phyloP scores from a whole-genome alignment of 2,329 filamentous ascomycete genomes.

The Raffaelea ambrosiae region DNA sequence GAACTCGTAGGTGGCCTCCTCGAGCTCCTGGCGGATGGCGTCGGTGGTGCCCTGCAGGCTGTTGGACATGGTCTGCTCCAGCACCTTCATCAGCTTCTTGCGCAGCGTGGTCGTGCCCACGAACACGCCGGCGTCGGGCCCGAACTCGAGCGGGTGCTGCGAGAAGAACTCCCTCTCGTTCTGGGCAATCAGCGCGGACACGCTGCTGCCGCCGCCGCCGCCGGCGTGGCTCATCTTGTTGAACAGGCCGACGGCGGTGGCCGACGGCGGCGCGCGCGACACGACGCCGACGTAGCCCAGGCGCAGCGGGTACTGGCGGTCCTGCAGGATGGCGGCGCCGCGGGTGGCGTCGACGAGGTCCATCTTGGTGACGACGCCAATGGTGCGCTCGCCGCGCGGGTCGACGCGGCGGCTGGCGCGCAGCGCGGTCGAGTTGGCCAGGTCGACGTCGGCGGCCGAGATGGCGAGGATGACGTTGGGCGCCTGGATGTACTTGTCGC shows the following conservation, averaged over 20 bases:
- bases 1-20: constrained; percentile 96
- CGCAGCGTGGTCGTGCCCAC: constrained; percentile 81
- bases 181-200: constrained; percentile 71
- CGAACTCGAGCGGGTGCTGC: constrained; percentile 72
- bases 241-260: constrained; percentile 53
- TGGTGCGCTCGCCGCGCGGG: constrained; percentile 88
- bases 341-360: constrained; percentile 82
- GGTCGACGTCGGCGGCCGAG: constrained; percentile 92
- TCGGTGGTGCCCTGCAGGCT: constrained; percentile 84
- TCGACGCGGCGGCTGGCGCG: constrained; percentile 86
- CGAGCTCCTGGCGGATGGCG: constrained; percentile 87
- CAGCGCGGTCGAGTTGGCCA: constrained; percentile 91
- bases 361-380: constrained; percentile 99
- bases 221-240: constrained; percentile 43
- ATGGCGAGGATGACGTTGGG: constrained; percentile 97
- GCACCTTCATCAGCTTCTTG: constrained; percentile 93
- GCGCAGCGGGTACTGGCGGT: constrained; percentile 90
- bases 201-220: constrained; percentile 61
- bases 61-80: constrained; percentile 94
- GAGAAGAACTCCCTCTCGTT: constrained; percentile 87
- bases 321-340: constrained; percentile 69
- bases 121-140: constrained; percentile 59
- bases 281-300: constrained; percentile 95
- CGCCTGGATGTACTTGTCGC: constrained; percentile 94
- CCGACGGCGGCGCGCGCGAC: constrained; percentile 63